Percentiles rank a stretch among this genome's conserved stretches.
Evolutionary conservation across 2,329 filamentous ascomycete genomes (phyloP).

Genomic region (Chalaropsis thielavioides): DNA sequence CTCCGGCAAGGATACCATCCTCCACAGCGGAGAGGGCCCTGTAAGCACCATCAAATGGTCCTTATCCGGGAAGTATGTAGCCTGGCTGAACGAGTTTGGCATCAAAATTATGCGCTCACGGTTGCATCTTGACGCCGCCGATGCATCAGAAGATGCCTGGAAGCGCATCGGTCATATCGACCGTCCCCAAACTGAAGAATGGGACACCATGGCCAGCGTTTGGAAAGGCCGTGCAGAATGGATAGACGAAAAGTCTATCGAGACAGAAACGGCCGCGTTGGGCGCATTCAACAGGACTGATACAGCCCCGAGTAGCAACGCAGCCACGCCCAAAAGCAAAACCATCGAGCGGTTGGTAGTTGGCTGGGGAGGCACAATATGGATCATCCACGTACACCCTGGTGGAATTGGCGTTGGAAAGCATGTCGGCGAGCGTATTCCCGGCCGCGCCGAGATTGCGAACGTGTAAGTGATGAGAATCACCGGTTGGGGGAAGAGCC

Average conservation of each 20-base stretch:
- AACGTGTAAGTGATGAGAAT: constrained; percentile 55
- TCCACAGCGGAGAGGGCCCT: constrained; percentile 83
- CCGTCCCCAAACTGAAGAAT: constrained; percentile 68
- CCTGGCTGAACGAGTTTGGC: constrained; percentile 91
- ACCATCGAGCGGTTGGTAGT: constrained; percentile 68
- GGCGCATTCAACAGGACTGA: not conserved
- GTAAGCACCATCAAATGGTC: constrained; percentile 95
- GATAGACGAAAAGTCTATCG: constrained; percentile 75
- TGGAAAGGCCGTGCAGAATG: constrained; percentile 90
- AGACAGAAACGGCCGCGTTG: constrained; percentile 47
- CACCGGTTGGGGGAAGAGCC: not conserved
- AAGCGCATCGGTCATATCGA: constrained; percentile 87
- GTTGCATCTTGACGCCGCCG: constrained; percentile 55
- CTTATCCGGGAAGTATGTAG: constrained; percentile 76
- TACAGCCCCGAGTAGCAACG: not conserved
- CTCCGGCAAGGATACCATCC: constrained; percentile 58
- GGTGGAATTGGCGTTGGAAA: constrained; percentile 53
- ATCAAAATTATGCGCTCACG: constrained; percentile 97
- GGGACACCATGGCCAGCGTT: constrained; percentile 92
- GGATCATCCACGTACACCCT: constrained; percentile 83
- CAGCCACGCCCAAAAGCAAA: constrained; percentile 25
- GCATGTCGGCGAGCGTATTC: constrained; percentile 52
- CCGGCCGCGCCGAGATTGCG: constrained; percentile 75
- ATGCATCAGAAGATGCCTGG: constrained; percentile 62
- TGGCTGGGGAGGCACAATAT: constrained; percentile 91